Evolutionary conservation across 495 filamentous ascomycete species (phyloP).

Genomic region (Neurospora africana): DNA sequence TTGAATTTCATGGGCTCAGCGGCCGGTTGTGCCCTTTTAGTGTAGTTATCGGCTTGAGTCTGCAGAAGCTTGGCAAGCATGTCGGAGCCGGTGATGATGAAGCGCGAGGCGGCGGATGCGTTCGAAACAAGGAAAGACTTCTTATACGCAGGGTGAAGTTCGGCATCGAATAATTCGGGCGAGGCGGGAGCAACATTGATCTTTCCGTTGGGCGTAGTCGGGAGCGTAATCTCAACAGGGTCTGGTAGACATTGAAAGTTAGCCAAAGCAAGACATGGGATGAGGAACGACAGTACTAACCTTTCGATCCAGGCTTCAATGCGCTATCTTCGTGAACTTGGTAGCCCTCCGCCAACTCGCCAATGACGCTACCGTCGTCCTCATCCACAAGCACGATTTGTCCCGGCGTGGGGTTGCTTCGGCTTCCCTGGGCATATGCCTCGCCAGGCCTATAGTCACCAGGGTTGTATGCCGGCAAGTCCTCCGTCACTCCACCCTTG

Average conservation of each 20-base stretch:
- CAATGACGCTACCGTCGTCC: constrained; percentile 89
- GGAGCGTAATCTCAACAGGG: constrained; percentile 84
- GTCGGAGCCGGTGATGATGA: constrained; percentile 79
- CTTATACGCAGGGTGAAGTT: constrained; percentile 81
- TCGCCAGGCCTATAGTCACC: constrained; percentile 68
- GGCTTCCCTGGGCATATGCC: constrained; percentile 51
- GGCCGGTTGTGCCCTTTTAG: constrained; percentile 63
- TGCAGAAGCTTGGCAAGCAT: constrained; percentile 68
- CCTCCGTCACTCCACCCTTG: constrained; percentile 27
- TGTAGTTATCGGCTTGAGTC: constrained; percentile 68
- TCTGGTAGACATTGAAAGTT: constrained; percentile 37
- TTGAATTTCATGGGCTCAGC: constrained; percentile 78
- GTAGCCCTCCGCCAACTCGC: constrained; percentile 76
- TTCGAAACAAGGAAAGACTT: constrained; percentile 79
- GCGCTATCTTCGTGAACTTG: constrained; percentile 63
- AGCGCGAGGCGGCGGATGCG: constrained; percentile 78
- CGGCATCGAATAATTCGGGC: constrained; percentile 68
- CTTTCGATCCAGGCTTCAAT: constrained; percentile 76
- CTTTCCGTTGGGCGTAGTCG: constrained; percentile 55
- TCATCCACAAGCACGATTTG: constrained; percentile 93
- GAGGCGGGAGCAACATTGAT: constrained; percentile 68
- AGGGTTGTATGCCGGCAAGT: constrained; percentile 63
- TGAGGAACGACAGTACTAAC: constrained; percentile 34
- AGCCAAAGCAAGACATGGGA: background rate
- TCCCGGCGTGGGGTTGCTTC: constrained; percentile 41